A percentile compares a stretch with the other conserved stretches of the same genome.
Conservation (phyloP, 2,329 filamentous ascomycete species). For the Neopestalotiopsis sp. region DNA sequence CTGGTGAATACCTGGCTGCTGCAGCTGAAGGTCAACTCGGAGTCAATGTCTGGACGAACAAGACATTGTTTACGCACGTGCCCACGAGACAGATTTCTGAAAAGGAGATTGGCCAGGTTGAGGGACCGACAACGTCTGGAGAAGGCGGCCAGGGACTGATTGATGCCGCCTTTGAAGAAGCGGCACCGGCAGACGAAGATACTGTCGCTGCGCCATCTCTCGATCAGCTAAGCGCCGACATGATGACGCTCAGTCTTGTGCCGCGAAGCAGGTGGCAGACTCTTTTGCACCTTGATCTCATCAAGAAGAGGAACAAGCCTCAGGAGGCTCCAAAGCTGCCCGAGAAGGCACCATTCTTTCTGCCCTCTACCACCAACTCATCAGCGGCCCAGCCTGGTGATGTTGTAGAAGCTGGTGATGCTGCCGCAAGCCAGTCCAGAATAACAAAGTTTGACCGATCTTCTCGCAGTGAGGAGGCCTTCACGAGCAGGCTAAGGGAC, state of each 20-base stretch:
- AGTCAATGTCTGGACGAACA: constrained; percentile 96
- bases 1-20: constrained; percentile 93
- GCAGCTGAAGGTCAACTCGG: constrained; percentile 82
- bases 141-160: constrained; percentile 80
- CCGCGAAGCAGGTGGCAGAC: constrained; percentile 95
- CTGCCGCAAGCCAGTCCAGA: constrained; percentile 54
- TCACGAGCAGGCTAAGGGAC: constrained; percentile 61
- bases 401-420: constrained; percentile 32
- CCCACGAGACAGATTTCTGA: constrained; percentile 86
- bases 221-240: constrained; percentile 81
- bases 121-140: constrained; percentile 78
- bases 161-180: constrained; percentile 74
- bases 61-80: constrained; percentile 86
- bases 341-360: constrained; percentile 94
- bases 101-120: constrained; percentile 69
- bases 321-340: constrained; percentile 89
- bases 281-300: constrained; percentile 87
- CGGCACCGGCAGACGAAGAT: constrained; percentile 56
- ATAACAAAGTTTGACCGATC: constrained; percentile 68
- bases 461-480: constrained; percentile 59
- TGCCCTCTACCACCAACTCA: constrained; percentile 67
- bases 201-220: constrained; percentile 60
- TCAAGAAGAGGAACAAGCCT: constrained; percentile 93
- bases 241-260: constrained; percentile 88
- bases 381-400: constrained; percentile 30